Evolutionary conservation across 169 alveolate genomes (phyloP).

Genomic region (Plasmodium cynomolgi): DNA sequence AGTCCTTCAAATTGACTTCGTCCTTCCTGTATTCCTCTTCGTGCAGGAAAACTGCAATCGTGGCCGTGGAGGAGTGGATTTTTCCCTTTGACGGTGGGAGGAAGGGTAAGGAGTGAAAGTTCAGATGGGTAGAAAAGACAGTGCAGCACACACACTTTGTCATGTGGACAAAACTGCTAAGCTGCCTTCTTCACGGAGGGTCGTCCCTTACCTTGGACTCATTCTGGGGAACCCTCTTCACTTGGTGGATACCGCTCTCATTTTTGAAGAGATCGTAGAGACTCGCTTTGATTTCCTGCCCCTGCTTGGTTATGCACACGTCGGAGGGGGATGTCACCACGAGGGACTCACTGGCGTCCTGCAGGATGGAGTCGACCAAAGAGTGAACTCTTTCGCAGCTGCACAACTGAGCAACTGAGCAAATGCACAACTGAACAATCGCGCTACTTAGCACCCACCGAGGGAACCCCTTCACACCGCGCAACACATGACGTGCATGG

Average conservation of each 20-base stretch:
- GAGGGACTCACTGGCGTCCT: slow-evolving; percentile 44
- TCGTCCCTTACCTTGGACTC: slow-evolving; percentile 76
- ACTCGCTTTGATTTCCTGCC: slow-evolving; percentile 33
- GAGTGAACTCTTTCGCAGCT: background rate
- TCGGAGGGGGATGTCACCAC: slow-evolving; percentile 12
- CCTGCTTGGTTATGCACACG: slow-evolving; percentile 33
- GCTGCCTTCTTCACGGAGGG: background rate
- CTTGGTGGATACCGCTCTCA: slow-evolving; percentile 86
- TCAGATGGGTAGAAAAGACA: background rate
- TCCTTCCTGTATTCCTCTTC: slow-evolving; percentile 14
- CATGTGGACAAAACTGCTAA: background rate
- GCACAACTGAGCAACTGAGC: background rate
- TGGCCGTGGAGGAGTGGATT: slow-evolving; percentile 87
- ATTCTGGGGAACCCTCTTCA: slow-evolving; percentile 82
- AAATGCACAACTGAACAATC: background rate
- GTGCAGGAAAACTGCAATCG: slow-evolving; percentile 82
- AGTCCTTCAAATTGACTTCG: slow-evolving; percentile 78
- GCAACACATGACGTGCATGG: background rate
- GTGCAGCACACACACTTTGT: background rate
- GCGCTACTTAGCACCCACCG: background rate
- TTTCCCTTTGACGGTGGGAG: slow-evolving; percentile 69
- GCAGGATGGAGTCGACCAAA: background rate
- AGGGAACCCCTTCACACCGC: background rate
- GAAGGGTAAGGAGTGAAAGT: background rate
- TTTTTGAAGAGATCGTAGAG: slow-evolving; percentile 80